phyloP scores from a whole-genome alignment of 2,329 filamentous ascomycete species.

The Alternaria consortialis region DNA sequence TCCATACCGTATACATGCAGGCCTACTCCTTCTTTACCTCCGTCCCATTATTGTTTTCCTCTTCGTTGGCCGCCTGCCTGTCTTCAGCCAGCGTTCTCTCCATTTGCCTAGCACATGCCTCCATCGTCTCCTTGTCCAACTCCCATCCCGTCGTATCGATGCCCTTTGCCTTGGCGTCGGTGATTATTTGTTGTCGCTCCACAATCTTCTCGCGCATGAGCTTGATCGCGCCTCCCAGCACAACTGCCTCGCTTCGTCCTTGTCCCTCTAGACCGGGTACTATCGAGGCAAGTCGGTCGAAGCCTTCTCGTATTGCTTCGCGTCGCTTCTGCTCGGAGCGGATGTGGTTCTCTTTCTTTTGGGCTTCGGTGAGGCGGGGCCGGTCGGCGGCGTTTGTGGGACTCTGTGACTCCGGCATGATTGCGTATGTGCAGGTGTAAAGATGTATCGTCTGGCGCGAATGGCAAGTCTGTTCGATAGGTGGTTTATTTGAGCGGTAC shows the following conservation, averaged over 20 bases:
- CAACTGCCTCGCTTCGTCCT: constrained; percentile 83
- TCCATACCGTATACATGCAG: background rate
- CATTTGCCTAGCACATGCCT: constrained; percentile 39
- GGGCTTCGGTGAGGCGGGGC: constrained; percentile 71
- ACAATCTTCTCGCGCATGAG: constrained; percentile 55
- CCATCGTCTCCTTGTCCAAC: constrained; percentile 40
- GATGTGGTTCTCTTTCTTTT: constrained; percentile 79
- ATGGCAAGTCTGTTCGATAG: constrained; percentile 2
- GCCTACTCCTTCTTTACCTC: constrained; percentile 20
- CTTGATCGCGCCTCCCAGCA: constrained; percentile 68
- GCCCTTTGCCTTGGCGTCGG: constrained; percentile 48
- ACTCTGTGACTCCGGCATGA: constrained; percentile 39
- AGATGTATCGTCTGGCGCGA: constrained; percentile 3
- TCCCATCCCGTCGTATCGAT: constrained; percentile 45
- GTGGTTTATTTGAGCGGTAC: constrained; percentile 4
- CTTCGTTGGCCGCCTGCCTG: constrained; percentile 15
- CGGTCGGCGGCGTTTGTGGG: constrained; percentile 58
- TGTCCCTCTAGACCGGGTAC: constrained; percentile 85
- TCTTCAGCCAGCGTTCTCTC: constrained; percentile 35
- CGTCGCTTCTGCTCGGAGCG: constrained; percentile 73
- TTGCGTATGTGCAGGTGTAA: constrained; percentile 5
- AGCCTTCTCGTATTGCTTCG: constrained; percentile 81
- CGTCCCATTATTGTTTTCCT: constrained; percentile 13
- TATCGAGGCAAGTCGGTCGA: constrained; percentile 80
- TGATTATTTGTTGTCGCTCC: constrained; percentile 48